Evolutionary conservation across 2,329 filamentous ascomycete species (phyloP).

Genomic region (Xylaria arbuscula): DNA sequence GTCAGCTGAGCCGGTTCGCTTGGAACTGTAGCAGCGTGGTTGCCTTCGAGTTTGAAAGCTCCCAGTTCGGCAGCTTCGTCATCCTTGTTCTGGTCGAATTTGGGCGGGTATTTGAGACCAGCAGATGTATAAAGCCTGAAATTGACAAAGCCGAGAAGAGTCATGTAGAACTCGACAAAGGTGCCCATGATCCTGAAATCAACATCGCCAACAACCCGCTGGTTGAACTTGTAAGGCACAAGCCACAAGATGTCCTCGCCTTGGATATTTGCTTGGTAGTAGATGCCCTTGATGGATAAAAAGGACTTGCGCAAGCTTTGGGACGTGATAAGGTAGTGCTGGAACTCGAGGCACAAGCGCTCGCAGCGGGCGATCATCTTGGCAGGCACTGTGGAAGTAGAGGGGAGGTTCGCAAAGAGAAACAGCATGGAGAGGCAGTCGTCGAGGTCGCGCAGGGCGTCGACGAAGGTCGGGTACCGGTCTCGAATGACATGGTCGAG

Average conservation of each 20-base stretch:
- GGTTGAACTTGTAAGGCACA: slow-evolving; percentile 97
- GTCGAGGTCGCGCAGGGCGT: slow-evolving; percentile 93
- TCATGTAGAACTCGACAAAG: slow-evolving; percentile 99
- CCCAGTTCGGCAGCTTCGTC: slow-evolving; percentile 89
- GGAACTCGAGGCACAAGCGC: slow-evolving; percentile 91
- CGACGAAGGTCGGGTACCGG: slow-evolving; percentile 95
- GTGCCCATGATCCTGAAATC: slow-evolving; percentile 99
- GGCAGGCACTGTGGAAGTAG: slow-evolving; percentile 86
- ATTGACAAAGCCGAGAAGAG: slow-evolving; percentile 93
- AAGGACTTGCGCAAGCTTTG: slow-evolving; percentile 95
- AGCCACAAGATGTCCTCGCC: slow-evolving; percentile 98
- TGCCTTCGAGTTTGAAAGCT: slow-evolving; percentile 90
- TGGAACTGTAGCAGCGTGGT: slow-evolving; percentile 66
- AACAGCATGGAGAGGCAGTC: slow-evolving; percentile 98
- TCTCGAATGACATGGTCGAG: slow-evolving; percentile 98
- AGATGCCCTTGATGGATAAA: slow-evolving; percentile 98
- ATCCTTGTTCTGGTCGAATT: slow-evolving; percentile 88
- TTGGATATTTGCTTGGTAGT: slow-evolving; percentile 97
- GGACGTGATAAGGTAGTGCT: slow-evolving; percentile 95
- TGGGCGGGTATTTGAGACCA: slow-evolving; percentile 94
- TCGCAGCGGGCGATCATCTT: slow-evolving; percentile 98
- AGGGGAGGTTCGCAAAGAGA: slow-evolving; percentile 95
- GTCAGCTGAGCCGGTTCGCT: slow-evolving; percentile 64
- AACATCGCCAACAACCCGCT: slow-evolving; percentile 90
- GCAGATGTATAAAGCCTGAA: slow-evolving; percentile 92